Evolutionary conservation across 768 basidiomycete species (phyloP).

Genomic region (Tulasnella sp.): DNA sequence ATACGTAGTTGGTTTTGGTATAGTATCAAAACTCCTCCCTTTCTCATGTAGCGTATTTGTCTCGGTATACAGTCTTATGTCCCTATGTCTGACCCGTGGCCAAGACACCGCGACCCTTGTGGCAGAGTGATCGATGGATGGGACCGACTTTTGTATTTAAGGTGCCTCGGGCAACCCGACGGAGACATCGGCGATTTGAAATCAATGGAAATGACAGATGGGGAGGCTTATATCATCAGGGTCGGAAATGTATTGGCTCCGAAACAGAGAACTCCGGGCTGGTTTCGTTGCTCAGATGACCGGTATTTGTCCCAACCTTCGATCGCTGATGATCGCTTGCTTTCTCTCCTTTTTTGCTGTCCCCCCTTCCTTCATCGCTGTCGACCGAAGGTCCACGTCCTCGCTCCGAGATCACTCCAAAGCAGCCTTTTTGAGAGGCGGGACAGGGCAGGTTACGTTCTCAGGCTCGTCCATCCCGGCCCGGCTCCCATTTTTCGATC

Average conservation of each 20-base stretch:
- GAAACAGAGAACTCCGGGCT: neutral
- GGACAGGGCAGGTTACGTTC: neutral
- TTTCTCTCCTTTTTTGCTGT: neutral
- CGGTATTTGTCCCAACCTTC: neutral
- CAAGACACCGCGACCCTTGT: neutral
- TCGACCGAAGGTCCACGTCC: neutral
- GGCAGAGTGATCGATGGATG: neutral
- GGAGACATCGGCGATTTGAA: neutral
- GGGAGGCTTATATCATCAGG: neutral
- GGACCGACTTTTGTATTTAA: neutral
- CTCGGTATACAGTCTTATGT: no score
- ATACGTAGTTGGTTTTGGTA: slow-evolving; percentile 2
- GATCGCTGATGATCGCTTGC: neutral
- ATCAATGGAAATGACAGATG: neutral
- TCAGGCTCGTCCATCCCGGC: neutral
- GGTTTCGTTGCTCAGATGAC: neutral
- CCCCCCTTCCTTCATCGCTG: neutral
- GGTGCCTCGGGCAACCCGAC: neutral
- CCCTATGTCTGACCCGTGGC: neutral
- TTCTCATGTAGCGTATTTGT: no score
- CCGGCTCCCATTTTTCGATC: no score
- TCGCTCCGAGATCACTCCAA: neutral
- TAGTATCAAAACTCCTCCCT: neutral
- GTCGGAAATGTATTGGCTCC: neutral
- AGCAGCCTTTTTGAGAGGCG: neutral